phyloP scores from a whole-genome alignment of 179 eudicot genomes.

The Beta corolliflora region DNA sequence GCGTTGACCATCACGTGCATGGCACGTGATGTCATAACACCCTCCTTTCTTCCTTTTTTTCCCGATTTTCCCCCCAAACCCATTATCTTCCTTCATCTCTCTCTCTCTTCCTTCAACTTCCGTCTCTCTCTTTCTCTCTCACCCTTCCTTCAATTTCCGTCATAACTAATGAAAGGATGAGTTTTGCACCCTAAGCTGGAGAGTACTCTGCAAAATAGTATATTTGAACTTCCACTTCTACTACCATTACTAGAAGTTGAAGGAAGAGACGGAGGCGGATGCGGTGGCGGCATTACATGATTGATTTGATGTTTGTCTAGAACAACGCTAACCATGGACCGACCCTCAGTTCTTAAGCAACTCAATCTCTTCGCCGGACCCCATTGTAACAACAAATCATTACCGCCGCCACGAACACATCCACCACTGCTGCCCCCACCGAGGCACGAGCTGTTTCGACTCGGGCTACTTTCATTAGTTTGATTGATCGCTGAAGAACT shows the following conservation, averaged over 20 bases:
- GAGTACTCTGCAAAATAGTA: too few relatives aligned
- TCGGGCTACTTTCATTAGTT: constrained; percentile 3
- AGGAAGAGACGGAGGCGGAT: not conserved
- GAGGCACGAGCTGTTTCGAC: not conserved
- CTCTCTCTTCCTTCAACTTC: too few relatives aligned
- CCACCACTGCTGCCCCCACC: not conserved
- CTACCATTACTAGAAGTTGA: constrained; percentile 4
- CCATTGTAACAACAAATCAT: constrained; percentile 42
- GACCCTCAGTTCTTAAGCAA: constrained; percentile 27
- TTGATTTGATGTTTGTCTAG: constrained; percentile 17
- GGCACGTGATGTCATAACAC: too few relatives aligned
- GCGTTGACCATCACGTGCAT: too few relatives aligned
- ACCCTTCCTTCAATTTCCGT: too few relatives aligned
- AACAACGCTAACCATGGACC: constrained; percentile 1
- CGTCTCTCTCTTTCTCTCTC: too few relatives aligned
- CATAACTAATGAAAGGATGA: too few relatives aligned
- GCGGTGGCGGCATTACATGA: constrained; percentile 29
- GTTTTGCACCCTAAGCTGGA: too few relatives aligned
- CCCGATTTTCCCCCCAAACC: too few relatives aligned
- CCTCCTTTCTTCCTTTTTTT: too few relatives aligned
- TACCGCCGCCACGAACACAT: not conserved
- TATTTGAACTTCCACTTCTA: not conserved
- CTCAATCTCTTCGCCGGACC: constrained; percentile 49
- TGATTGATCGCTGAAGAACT: constrained; percentile 2
- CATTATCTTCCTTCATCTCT: too few relatives aligned